Evolutionary conservation across 768 basidiomycete species (phyloP), one percentile per base, ranked within the genome.

Genomic region (Hygrophoropsis aurantiaca): DNA sequence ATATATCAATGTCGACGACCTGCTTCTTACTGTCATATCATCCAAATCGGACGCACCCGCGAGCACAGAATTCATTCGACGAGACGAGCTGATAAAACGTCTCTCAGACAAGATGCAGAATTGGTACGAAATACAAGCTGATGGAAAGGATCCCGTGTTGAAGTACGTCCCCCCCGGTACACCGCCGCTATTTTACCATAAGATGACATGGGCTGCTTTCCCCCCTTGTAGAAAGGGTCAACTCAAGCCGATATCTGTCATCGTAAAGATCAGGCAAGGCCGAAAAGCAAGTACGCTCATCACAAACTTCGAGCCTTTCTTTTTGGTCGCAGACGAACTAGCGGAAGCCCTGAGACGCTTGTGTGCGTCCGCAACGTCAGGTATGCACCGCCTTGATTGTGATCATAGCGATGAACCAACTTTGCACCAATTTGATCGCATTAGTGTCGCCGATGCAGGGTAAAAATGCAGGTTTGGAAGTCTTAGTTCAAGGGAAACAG

Each of bases 401-500:
- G 21, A 20, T 38, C 10, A 19, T 7, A 25, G 11, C 11, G 15
- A 5, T 27, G n/a, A 30, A 3, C 24, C 45, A 33, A 52, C 34
- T 33, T 19, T 21, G 13, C 5, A 21, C 11, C n/a, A 33, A 24
- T n/a, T 30, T 35, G 18, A 26, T 45, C 40, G 38, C n/a, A 13
- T 37, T 55, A 89, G 87, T 86, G 13, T 77, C 82, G 0, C 79
- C 82, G 1, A 45, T 77, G n/a, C 71, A 69, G 5, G 84, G 85
- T 0, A 85, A 82, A 60, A 67, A 67, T 6, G 69, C 78, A 2
- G 79, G 78, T 2, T 55, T 78, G 43, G 89, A 94, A 56, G 82
- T 97, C 8, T 70, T 87, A 51, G 84, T 95, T 0, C 94, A 95
- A 58, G 94, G 94, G 2, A 88, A 87, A 51, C 92, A 95, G 57